Evolutionary conservation across 2,329 filamentous ascomycete species (phyloP), one percentile per base, ranked within the genome.

Genomic region (Ceratocystis variospora): DNA sequence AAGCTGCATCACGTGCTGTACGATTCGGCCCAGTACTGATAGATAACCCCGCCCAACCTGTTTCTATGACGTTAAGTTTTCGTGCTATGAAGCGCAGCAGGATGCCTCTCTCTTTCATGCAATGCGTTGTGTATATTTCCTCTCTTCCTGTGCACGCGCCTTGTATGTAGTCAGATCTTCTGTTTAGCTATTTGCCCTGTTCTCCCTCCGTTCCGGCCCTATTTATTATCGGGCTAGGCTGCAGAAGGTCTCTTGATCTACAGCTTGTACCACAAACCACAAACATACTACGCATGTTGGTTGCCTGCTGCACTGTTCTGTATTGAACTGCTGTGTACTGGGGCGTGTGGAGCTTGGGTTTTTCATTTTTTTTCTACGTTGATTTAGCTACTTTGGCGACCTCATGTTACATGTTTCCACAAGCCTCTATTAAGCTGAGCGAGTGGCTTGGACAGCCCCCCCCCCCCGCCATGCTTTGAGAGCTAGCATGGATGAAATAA

Each of bases 211-310:
- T 33, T 33, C 28, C 53, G 28, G 25, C 7, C 53, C 37, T 61
- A 45, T 31, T 37, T 64, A 31, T 45, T 44, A 17, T 37, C 61
- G 7, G 53, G 15, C n/a, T 57, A 44, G 33, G 45, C 31, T 31
- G 41, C 31, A 59, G 8, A n/a, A 65, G 25, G 44, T 19, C 61
- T 46, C 44, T 53, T 62, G 44, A 61, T 67, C 28, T 19, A 37
- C 53, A 53, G 48, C 37, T 59, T 59, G 53, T 33, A 59, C 28
- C n/a, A 59, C 53, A 31, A 15, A 17, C 48, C n/a, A 59, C 53
- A 31, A 31, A 17, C 48, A 53, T 25, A 25, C 3, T 17, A 59
- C 28, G 17, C 17, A 31, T 33, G 17, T 59, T n/a, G 28, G 25
- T 19, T 8, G 12, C n/a, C 15, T 33, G 22, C 22, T 57, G 53